Base-by-base conservation (phyloP, 2,329 filamentous ascomycete genomes). In the Cryphonectria carpinicola region DNA sequence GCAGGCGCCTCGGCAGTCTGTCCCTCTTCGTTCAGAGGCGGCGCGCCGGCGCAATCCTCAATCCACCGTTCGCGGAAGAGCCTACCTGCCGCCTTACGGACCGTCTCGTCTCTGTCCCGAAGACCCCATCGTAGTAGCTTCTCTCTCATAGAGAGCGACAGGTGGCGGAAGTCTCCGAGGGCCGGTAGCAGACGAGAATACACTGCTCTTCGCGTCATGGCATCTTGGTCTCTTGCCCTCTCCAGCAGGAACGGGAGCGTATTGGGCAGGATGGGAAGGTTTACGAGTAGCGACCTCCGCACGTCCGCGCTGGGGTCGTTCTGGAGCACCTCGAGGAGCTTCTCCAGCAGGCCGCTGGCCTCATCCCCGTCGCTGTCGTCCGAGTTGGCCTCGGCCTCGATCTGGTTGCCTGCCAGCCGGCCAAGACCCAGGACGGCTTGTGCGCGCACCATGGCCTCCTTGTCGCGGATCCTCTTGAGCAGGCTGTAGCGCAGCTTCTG, bases 51-150 rank as follows among this genome's bases (percentile, higher is more conserved):
- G 76, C 95, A 98, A 77, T 98, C 94, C 78, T 98, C 95, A 72
- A 99, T 95, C 96, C 96, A 99, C n/a, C 94, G 89, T 78, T 98
- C 95, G 72, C 92, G 90, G 82, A 99, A 99, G 8, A 98, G 85
- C 62, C 93, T 91, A 10, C 93, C 94, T 4, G 96, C 93, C 11
- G 95, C 95, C 79, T 97, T 97, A 67, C 95, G 90, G 17, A 99
- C 96, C 75, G 92, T 94, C 75, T 98, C 95, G 75, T 99, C 96
- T 80, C 96, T 89, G 79, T 99, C 96, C 54, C 95, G 90, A 56
- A 99, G 84, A 66, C 96, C 96, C 96, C 96, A 99, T 54, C 96
- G 89, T 39, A 99, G 87, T 43, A 99, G 86, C 81, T 98, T 98
- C 81, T 99, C 96, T 78, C 96, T 88, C 90, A 98, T 97, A 1